phyloP scores from a whole-genome alignment of 805 yeast species.

The Cyberlindnera nakhonratchasimensis region DNA sequence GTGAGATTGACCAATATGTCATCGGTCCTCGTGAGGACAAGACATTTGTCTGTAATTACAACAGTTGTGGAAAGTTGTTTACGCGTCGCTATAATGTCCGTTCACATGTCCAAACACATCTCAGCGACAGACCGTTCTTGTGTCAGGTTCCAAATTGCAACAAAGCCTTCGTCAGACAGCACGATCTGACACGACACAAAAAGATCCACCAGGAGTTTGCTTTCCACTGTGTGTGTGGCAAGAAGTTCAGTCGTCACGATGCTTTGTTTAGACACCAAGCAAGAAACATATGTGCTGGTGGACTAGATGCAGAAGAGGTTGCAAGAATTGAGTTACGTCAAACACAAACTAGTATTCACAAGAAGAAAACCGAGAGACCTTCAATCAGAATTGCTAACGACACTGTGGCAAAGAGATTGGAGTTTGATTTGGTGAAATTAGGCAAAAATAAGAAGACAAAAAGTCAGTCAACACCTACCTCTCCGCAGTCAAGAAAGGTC shows the following conservation, averaged over 20 bases:
- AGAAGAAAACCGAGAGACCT: constrained; percentile 12
- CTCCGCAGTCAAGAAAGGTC: constrained; percentile 14
- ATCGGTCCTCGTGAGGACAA: constrained; percentile 74
- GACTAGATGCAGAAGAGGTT: constrained; percentile 33
- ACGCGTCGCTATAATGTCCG: constrained; percentile 88
- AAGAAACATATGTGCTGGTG: constrained; percentile 81
- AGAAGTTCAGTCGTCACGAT: constrained; percentile 84
- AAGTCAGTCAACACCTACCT: constrained; percentile 9
- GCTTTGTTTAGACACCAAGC: constrained; percentile 79
- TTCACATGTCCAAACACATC: constrained; percentile 94
- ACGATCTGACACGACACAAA: constrained; percentile 86
- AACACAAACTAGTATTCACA: constrained; percentile 15
- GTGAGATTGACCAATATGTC: constrained; percentile 80
- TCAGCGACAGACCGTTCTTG: constrained; percentile 87
- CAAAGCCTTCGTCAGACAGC: constrained; percentile 90
- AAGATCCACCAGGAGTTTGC: constrained; percentile 78
- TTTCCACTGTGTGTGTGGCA: constrained; percentile 87
- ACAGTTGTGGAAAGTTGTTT: constrained; percentile 78
- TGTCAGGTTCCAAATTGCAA: constrained; percentile 65
- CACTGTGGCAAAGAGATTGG: constrained; percentile 23
- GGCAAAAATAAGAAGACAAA: constrained; percentile 5
- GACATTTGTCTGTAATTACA: constrained; percentile 68
- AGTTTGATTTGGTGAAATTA: constrained; percentile 16
- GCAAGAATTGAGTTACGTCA: constrained; percentile 11
- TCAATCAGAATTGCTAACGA: constrained; percentile 16